A percentile compares a stretch with the other conserved stretches of the same genome.
These are phyloP conservation scores for Alliaria petiolata DNA, from an alignment of 345 rosid genomes.

Conservation along the genomic window DNA sequence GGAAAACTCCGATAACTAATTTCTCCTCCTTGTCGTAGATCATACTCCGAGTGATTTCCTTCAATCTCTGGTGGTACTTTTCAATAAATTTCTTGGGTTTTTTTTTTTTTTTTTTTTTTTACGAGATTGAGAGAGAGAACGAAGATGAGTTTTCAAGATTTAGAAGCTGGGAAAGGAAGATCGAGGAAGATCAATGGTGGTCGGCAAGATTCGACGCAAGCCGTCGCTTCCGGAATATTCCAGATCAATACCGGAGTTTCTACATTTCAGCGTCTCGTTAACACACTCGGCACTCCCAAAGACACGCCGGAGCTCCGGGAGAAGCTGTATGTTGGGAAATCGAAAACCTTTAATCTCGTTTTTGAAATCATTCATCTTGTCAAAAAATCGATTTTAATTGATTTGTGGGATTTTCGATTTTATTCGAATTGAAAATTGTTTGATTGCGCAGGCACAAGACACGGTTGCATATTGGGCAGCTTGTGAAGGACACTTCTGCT, in stretches of 20 bases:
- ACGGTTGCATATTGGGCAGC: conserved; percentile 75
- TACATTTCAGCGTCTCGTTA: conserved; percentile 90
- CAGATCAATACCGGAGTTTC: conserved; percentile 96
- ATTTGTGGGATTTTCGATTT: background rate
- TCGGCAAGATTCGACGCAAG: conserved; percentile 78
- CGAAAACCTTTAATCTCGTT: background rate
- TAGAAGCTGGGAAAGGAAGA: conserved; percentile 67
- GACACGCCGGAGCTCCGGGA: conserved; percentile 96
- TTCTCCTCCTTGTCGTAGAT: background rate
- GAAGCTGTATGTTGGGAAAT: conserved; percentile 50
- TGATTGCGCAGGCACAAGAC: conserved; percentile 65
- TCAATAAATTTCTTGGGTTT: conserved; percentile 3
- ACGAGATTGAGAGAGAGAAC: background rate
- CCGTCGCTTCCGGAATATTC: conserved; percentile 93
- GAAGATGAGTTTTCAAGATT: conserved; percentile 94
- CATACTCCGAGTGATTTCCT: background rate
- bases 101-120: background rate
- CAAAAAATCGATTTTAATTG: background rate
- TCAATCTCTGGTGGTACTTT: background rate
- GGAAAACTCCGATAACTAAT: background rate
- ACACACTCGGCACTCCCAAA: conserved; percentile 95
- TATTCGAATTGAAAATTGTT: background rate
- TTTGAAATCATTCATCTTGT: background rate
- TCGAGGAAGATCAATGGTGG: conserved; percentile 53
- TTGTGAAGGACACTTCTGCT: conserved; percentile 95